Base-by-base conservation (phyloP, 208 protist species). In the Trypanosoma melophagium region DNA sequence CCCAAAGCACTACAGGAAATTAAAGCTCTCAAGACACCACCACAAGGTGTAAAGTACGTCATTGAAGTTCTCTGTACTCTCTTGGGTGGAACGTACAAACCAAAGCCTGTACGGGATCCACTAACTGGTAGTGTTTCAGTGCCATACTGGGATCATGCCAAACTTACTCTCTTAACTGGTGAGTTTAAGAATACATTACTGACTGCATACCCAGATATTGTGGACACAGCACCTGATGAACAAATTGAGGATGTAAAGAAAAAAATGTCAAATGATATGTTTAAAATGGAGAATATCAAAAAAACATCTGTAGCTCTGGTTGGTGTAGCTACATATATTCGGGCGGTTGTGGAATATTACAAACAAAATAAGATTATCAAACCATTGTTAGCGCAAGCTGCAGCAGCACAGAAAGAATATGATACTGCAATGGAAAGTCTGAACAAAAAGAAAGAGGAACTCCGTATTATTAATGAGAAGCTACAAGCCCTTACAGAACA, bases 261-360 rank as follows among this genome's bases (percentile, higher is more conserved):
- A 69, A 94, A 98, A 63, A 95, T 98, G 84, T 62, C 63, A 47
- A 89, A 89, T 65, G 87, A 85, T 76, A 98, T 90, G 97, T 99
- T 93, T 80, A 91, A 93, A 63, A 95, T 95, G 69, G 97, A 98
- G 72, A 93, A 96, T 56, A 93, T 97, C 41, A 76, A 80, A 61
- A 95, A 96, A 69, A 93, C 89, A 22, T 95, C 89, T 54, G 80
- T 88, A 31, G 90, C 93, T 3, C 71, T 97, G 24, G 88, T 98
- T 47, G 96, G 97, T 62, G 95, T 99, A 45, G 98, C 96, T 42
- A 91, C 94, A 22, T 99, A 98, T 94, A 97, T 99, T 45, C 89
- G 90, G 49, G 97, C 98, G 1, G 98, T 99, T 67, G 92, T 98
- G 76, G 96, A 98, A 77, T 99, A 98, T 84, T 97, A 99, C 82